Conservation (phyloP, 345 rosid genomes). For the Eucalyptus tenuipes region DNA sequence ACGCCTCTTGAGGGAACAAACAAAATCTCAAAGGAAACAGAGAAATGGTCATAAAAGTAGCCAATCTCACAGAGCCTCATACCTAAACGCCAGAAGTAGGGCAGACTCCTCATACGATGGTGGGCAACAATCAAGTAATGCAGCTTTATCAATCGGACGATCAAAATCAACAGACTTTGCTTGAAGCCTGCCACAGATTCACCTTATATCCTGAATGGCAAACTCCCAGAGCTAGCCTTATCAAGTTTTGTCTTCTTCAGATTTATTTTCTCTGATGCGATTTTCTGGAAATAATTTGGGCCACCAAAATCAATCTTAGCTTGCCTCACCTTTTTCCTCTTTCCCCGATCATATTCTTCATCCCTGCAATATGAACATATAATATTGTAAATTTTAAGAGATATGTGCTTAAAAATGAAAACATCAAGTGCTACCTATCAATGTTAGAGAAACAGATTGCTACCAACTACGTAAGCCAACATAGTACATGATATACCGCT, state of each 20-base stretch:
- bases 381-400: background rate
- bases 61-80: background rate
- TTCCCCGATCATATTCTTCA: conserved; percentile 91
- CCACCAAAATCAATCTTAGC: conserved; percentile 32
- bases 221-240: conserved; percentile 16
- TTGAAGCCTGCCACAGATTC: background rate
- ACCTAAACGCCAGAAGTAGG: background rate
- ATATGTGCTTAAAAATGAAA: background rate
- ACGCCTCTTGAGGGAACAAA: background rate
- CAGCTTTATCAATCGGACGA: background rate
- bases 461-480: background rate
- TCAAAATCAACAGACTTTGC: conserved; percentile 5
- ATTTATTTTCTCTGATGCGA: conserved; percentile 32
- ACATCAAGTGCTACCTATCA: background rate
- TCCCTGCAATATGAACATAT: conserved; percentile 35
- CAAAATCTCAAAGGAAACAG: background rate
- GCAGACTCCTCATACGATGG: background rate
- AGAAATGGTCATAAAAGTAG: background rate
- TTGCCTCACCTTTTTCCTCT: conserved; percentile 61
- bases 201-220: conserved; percentile 47
- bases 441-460: background rate
- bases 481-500: background rate
- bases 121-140: background rate
- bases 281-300: conserved; percentile 68
- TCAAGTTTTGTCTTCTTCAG: conserved; percentile 23